Percentiles rank a stretch among this genome's conserved stretches.
Conservation (phyloP, 306 rosid genomes). For the Calophaca sinica region DNA sequence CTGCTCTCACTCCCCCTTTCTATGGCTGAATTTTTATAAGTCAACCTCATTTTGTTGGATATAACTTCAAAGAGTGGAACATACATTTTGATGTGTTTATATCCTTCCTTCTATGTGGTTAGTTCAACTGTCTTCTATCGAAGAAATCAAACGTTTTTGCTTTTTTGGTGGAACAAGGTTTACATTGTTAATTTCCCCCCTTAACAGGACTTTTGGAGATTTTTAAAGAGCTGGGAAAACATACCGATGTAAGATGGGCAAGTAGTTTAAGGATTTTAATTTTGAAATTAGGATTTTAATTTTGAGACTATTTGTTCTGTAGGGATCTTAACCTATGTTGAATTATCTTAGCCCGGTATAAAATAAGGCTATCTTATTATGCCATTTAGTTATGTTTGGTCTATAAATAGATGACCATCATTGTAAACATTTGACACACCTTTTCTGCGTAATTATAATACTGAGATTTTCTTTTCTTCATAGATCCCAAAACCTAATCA, state of each 20-base stretch:
- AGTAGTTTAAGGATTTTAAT: neutral
- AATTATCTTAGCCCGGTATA: too few relatives aligned
- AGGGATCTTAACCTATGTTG: too few relatives aligned
- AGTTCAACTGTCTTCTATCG: constrained; percentile 11
- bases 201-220: constrained; percentile 3
- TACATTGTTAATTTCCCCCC: neutral
- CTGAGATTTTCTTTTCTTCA: too few relatives aligned
- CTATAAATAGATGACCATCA: too few relatives aligned
- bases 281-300: neutral
- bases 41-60: constrained; percentile 30
- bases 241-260: constrained; percentile 1
- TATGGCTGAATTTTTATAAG: constrained; percentile 25
- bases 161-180: neutral
- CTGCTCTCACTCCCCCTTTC: constrained; percentile 8
- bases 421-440: too few relatives aligned
- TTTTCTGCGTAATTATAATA: too few relatives aligned
- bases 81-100: constrained; percentile 32
- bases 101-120: constrained; percentile 28
- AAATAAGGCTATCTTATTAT: too few relatives aligned
- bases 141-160: constrained; percentile 10
- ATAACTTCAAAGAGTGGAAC: neutral
- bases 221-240: constrained; percentile 12
- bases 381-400: too few relatives aligned
- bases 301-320: too few relatives aligned
- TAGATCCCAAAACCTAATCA: too few relatives aligned